These are phyloP conservation scores for Theobroma grandiflorum DNA, from an alignment of 441 rosid species.

Conservation along the genomic window DNA sequence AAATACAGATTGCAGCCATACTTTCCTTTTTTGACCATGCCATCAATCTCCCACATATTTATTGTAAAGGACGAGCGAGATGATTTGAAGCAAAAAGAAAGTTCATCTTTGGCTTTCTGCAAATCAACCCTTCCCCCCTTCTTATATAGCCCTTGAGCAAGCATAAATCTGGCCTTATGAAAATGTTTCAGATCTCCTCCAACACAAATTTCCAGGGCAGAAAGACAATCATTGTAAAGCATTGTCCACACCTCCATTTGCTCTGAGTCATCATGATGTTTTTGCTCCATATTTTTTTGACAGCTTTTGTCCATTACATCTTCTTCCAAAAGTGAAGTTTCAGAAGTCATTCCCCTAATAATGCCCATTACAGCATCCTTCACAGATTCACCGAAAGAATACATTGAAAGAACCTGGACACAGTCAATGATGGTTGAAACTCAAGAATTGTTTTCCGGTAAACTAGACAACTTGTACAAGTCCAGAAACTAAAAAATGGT, in stretches of 20 bases:
- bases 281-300: conserved; percentile 48
- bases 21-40: conserved; percentile 99
- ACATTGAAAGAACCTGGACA: conserved; percentile 70
- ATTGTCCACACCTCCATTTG: conserved; percentile 77
- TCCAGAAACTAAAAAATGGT: conserved; percentile 23
- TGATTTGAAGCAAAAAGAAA: conserved; percentile 97
- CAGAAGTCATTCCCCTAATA: conserved; percentile 55
- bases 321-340: conserved; percentile 47
- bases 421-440: conserved; percentile 26
- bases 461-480: conserved; percentile 25
- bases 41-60: conserved; percentile 99
- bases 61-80: conserved; percentile 95
- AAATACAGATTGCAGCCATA: conserved; percentile 40
- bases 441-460: background rate
- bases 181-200: conserved; percentile 99
- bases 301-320: conserved; percentile 51
- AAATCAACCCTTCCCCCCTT: conserved; percentile 82
- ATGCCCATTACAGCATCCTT: conserved; percentile 65
- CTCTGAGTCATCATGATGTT: conserved; percentile 51
- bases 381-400: conserved; percentile 69
- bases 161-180: conserved; percentile 98
- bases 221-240: conserved; percentile 94
- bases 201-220: conserved; percentile 88
- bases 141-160: conserved; percentile 87
- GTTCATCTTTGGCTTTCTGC: conserved; percentile 96